Percentiles rank a stretch among this genome's conserved stretches.
Conservation (phyloP, 2,329 filamentous ascomycete species). For the Lachnellula arida region DNA sequence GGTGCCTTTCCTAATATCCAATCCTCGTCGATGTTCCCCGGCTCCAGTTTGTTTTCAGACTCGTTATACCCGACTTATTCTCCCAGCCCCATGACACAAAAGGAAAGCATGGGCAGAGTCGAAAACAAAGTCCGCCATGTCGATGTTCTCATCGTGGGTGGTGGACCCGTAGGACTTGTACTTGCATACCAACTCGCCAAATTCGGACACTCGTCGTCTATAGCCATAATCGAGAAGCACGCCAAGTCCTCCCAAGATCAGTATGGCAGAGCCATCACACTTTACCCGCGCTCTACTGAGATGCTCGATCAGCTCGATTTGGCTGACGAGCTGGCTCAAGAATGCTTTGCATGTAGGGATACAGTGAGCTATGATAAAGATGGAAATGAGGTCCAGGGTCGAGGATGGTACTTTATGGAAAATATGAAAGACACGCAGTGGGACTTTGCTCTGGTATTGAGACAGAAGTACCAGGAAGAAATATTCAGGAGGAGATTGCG, state of each 20-base stretch:
- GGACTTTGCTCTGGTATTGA: slow-evolving; percentile 48
- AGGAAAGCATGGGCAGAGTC: slow-evolving; percentile 15
- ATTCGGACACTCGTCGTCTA: slow-evolving; percentile 33
- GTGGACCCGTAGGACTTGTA: slow-evolving; percentile 40
- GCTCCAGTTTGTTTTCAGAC: no score
- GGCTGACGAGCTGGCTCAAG: slow-evolving; percentile 45
- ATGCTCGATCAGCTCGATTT: slow-evolving; percentile 49
- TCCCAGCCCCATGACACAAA: background rate
- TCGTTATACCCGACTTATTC: background rate
- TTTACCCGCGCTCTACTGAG: slow-evolving; percentile 47
- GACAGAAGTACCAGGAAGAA: slow-evolving; percentile 52
- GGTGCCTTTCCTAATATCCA: no score
- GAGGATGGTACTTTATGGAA: slow-evolving; percentile 50
- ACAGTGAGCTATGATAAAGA: slow-evolving; percentile 44
- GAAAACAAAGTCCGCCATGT: slow-evolving; percentile 20
- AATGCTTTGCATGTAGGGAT: slow-evolving; percentile 47
- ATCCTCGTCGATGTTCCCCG: no score
- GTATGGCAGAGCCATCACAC: slow-evolving; percentile 51
- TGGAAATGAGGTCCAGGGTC: slow-evolving; percentile 41
- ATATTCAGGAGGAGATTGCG: slow-evolving; percentile 42
- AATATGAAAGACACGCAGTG: slow-evolving; percentile 47
- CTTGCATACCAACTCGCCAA: slow-evolving; percentile 43
- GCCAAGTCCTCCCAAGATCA: slow-evolving; percentile 44
- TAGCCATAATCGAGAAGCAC: slow-evolving; percentile 46
- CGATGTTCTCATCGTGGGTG: slow-evolving; percentile 39